Evolutionary conservation across 768 basidiomycete species (phyloP).

Genomic region (Boletellus emodensis): DNA sequence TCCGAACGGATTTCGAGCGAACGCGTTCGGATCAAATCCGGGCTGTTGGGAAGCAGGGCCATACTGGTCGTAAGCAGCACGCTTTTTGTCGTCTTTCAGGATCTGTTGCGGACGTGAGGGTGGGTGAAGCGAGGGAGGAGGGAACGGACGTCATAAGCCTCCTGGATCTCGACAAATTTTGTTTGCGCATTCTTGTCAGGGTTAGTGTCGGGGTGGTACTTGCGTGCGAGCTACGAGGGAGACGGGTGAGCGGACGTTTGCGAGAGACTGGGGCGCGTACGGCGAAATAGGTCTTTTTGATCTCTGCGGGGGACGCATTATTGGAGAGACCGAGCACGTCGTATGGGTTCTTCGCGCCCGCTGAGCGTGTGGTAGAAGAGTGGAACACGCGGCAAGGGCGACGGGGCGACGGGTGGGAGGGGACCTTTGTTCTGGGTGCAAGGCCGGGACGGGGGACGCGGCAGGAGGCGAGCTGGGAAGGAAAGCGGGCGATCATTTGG

Average conservation of each 20-base stretch:
- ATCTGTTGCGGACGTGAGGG: slow-evolving; percentile 47
- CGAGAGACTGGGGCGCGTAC: slow-evolving; percentile 43
- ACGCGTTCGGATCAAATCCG: slow-evolving; percentile 91
- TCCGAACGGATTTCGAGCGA: slow-evolving; percentile 52
- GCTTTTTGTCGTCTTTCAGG: slow-evolving; percentile 92
- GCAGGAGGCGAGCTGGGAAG: slow-evolving; percentile 39
- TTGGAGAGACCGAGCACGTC: slow-evolving; percentile 82
- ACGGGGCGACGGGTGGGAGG: slow-evolving; percentile 19
- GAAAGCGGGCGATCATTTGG: slow-evolving; percentile 50
- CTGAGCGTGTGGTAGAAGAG: slow-evolving; percentile 49
- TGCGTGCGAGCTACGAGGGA: slow-evolving; percentile 80
- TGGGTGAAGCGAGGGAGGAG: slow-evolving; percentile 12
- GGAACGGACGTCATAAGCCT: slow-evolving; percentile 85
- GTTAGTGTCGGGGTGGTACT: slow-evolving; percentile 98
- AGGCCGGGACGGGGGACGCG: not conserved
- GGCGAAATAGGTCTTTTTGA: slow-evolving; percentile 96
- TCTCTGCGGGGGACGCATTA: slow-evolving; percentile 80
- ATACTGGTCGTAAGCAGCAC: slow-evolving; percentile 86
- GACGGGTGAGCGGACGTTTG: slow-evolving; percentile 13
- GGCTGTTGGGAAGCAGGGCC: slow-evolving; percentile 90
- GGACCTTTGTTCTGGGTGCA: slow-evolving; percentile 38
- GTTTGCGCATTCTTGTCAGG: slow-evolving; percentile 86
- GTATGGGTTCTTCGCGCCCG: slow-evolving; percentile 80
- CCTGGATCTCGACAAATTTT: slow-evolving; percentile 94
- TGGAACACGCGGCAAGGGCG: slow-evolving; percentile 67